These are phyloP conservation scores for Xylaria cubensis DNA, from an alignment of 495 filamentous ascomycete genomes.

Conservation along the genomic window DNA sequence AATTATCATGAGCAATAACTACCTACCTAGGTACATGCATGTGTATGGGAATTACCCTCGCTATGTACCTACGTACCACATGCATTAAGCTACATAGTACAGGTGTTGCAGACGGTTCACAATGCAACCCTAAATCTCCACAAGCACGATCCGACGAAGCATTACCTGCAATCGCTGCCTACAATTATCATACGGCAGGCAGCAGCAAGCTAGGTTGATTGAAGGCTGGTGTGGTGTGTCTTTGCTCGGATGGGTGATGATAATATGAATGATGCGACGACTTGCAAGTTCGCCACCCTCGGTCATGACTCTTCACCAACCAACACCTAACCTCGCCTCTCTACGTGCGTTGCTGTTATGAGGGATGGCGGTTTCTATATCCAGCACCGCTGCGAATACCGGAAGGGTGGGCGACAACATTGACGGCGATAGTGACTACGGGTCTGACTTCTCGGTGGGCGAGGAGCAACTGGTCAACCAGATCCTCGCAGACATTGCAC, in stretches of 20 bases:
- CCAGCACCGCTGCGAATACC: neutral
- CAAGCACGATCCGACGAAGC: neutral
- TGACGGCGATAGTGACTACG: slow-evolving; percentile 67
- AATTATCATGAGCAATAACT: no score
- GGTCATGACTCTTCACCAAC: slow-evolving; percentile 15
- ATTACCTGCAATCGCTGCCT: slow-evolving; percentile 13
- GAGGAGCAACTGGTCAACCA: slow-evolving; percentile 53
- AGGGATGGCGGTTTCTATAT: slow-evolving; percentile 14
- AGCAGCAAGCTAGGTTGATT: slow-evolving; percentile 3
- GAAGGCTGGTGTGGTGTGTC: neutral
- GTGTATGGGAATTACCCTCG: no score
- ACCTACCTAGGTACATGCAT: no score
- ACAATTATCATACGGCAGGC: neutral
- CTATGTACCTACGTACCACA: no score
- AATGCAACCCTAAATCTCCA: neutral
- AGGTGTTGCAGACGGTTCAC: neutral
- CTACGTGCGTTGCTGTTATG: neutral
- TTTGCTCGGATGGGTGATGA: neutral
- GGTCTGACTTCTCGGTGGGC: slow-evolving; percentile 71
- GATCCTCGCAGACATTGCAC: slow-evolving; percentile 28
- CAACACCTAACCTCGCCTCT: neutral
- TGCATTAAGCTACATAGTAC: neutral
- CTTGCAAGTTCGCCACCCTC: neutral
- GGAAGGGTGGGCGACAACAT: slow-evolving; percentile 10
- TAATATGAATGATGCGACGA: neutral